These are phyloP conservation scores for Castanea crenata DNA, from an alignment of 306 rosid genomes.

Conservation along the genomic window DNA sequence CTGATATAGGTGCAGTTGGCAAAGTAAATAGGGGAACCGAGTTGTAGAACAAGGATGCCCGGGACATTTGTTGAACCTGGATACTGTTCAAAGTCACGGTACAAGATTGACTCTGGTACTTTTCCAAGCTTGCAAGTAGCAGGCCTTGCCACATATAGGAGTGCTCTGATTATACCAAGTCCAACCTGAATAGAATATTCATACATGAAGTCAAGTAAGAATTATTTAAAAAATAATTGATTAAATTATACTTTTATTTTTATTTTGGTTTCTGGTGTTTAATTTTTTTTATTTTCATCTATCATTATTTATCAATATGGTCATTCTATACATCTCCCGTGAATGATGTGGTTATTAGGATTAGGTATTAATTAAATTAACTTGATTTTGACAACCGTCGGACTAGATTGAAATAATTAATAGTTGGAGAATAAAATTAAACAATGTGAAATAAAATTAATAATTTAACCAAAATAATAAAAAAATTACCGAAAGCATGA, in stretches of 20 bases:
- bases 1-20: conserved; percentile 62
- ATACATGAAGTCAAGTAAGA: not conserved
- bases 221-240: too few relatives aligned
- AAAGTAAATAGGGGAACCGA: conserved; percentile 89
- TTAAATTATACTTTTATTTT: too few relatives aligned
- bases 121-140: conserved; percentile 74
- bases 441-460: not conserved
- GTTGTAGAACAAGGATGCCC: conserved; percentile 60
- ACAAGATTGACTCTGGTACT: conserved; percentile 41
- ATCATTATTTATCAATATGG: too few relatives aligned
- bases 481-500: conserved; percentile 53
- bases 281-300: too few relatives aligned
- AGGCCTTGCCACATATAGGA: conserved; percentile 83
- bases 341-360: too few relatives aligned
- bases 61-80: conserved; percentile 28
- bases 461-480: not conserved
- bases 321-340: too few relatives aligned
- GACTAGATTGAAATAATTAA: not conserved
- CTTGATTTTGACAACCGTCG: not conserved
- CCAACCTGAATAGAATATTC: conserved; percentile 45
- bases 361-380: too few relatives aligned
- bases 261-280: too few relatives aligned
- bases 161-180: conserved; percentile 68
- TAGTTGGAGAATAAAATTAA: too few relatives aligned
- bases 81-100: conserved; percentile 71